Evolutionary conservation across 352 stramenopile genomes (phyloP).

Genomic region (Globisporangium nagaii): DNA sequence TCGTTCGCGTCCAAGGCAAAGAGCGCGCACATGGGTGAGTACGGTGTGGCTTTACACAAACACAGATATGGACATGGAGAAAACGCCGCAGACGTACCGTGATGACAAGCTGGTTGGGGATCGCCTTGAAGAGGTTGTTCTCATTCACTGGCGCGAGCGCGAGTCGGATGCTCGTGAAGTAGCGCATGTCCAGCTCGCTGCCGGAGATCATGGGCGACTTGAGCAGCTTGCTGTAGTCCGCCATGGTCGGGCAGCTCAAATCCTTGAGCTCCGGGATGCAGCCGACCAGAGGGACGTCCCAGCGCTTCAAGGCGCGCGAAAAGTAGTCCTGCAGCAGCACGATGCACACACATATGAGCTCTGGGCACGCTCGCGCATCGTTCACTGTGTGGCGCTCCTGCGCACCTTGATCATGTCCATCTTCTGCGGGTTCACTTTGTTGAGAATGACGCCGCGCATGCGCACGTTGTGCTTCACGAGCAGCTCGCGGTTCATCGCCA

Average conservation of each 20-base stretch:
- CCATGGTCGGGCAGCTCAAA: conserved; percentile 79
- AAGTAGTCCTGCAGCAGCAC: conserved; percentile 71
- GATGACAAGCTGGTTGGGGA: conserved; percentile 83
- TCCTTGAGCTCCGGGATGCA: conserved; percentile 86
- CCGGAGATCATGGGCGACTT: conserved; percentile 78
- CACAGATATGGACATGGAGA: not conserved
- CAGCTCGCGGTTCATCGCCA: conserved; percentile 82
- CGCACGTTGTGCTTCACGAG: conserved; percentile 73
- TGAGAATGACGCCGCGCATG: conserved; percentile 78
- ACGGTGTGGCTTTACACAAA: not conserved
- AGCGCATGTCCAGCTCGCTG: conserved; percentile 67
- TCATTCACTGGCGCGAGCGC: conserved; percentile 71
- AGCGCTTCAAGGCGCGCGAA: conserved; percentile 82
- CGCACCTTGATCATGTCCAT: conserved; percentile 87
- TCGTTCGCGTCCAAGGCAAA: too few relatives aligned
- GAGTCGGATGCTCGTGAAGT: conserved; percentile 82
- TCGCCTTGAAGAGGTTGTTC: conserved; percentile 80
- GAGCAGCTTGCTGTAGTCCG: conserved; percentile 83
- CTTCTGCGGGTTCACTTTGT: conserved; percentile 87
- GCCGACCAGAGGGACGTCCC: conserved; percentile 84
- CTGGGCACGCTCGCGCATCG: too few relatives aligned
- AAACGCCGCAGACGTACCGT: conserved; percentile 31
- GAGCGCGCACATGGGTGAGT: not conserved
- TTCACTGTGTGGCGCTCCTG: not conserved
- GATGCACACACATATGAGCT: not conserved